phyloP scores from a whole-genome alignment of 208 protist genomes.

The Leishmania gerbilli region DNA sequence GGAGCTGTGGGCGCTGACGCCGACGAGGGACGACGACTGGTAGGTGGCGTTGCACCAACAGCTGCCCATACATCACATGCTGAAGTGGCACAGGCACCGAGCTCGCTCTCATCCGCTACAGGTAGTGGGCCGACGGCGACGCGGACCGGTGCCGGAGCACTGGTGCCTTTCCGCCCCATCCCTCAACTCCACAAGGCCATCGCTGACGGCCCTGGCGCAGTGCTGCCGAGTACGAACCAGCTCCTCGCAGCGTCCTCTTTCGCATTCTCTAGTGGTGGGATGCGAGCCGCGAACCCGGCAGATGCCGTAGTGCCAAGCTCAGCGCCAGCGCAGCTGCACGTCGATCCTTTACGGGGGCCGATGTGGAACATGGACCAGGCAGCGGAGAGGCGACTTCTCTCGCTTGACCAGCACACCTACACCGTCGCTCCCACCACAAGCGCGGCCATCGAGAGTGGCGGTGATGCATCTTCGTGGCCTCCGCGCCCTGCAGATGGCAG shows the following conservation, averaged over 20 bases:
- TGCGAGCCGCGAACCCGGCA: neutral
- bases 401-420: neutral
- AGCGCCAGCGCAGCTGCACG: neutral
- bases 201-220: neutral
- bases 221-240: constrained; percentile 7
- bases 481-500: neutral
- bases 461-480: neutral
- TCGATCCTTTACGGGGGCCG: neutral
- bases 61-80: neutral
- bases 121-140: neutral
- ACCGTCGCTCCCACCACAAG: neutral
- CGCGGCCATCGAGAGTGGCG: neutral
- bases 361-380: neutral
- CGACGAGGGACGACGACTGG: neutral
- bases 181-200: neutral
- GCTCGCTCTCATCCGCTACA: neutral
- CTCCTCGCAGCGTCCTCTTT: neutral
- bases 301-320: neutral
- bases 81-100: neutral
- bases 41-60: neutral
- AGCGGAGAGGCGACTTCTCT: neutral
- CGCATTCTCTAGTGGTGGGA: neutral
- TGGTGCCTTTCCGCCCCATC: neutral
- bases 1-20: neutral
- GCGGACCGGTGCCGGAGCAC: neutral